Evolutionary conservation across 495 filamentous ascomycete species (phyloP).

Genomic region (Penicillium salamii): DNA sequence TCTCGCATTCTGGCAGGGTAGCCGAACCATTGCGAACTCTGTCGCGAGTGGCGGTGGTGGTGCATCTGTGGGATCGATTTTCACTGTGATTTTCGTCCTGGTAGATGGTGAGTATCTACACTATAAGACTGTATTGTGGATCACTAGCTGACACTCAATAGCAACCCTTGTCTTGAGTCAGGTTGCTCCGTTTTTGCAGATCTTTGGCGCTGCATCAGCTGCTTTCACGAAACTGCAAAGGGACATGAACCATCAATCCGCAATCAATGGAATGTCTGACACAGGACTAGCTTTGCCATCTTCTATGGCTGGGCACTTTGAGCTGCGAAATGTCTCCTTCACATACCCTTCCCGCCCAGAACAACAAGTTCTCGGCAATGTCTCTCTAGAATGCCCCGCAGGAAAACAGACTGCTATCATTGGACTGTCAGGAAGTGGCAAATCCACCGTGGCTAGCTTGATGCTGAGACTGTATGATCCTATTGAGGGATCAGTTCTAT

Average conservation of each 20-base stretch:
- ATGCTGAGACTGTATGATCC: slow-evolving; percentile 53
- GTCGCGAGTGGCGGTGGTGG: slow-evolving; percentile 30
- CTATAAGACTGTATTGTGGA: neutral
- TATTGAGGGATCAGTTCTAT: slow-evolving; percentile 39
- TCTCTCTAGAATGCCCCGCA: slow-evolving; percentile 53
- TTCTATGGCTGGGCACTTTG: slow-evolving; percentile 39
- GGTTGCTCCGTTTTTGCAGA: slow-evolving; percentile 59
- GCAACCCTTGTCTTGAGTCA: slow-evolving; percentile 61
- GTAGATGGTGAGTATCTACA: slow-evolving; percentile 51
- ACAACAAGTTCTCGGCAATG: slow-evolving; percentile 47
- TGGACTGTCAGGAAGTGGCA: slow-evolving; percentile 67
- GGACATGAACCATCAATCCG: slow-evolving; percentile 50
- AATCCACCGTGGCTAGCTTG: slow-evolving; percentile 62
- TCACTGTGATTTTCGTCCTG: slow-evolving; percentile 66
- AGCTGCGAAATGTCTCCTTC: slow-evolving; percentile 55
- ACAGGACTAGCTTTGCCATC: slow-evolving; percentile 28
- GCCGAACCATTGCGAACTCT: slow-evolving; percentile 48
- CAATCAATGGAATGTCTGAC: slow-evolving; percentile 46
- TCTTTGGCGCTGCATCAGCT: slow-evolving; percentile 56
- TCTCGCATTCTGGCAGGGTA: slow-evolving; percentile 66
- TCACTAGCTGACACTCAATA: slow-evolving; percentile 13
- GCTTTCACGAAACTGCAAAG: slow-evolving; percentile 48
- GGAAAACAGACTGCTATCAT: slow-evolving; percentile 61
- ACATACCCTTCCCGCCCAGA: slow-evolving; percentile 61
- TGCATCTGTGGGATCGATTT: slow-evolving; percentile 55